Conservation (phyloP, 164 flowering plant genomes). For the Aristolochia contorta region DNA sequence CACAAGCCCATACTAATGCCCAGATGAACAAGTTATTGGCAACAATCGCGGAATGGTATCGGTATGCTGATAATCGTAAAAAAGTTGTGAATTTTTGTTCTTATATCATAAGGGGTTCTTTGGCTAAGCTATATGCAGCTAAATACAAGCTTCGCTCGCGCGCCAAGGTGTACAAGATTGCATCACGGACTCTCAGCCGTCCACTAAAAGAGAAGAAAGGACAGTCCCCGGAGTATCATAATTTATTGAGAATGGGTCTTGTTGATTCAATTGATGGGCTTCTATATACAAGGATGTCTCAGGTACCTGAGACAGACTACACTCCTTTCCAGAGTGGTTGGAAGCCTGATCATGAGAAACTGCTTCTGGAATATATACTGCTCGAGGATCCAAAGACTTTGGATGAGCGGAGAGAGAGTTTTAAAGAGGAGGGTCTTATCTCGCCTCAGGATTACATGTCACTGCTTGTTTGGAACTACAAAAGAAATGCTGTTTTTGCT, state of each 20-base stretch:
- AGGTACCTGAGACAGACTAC: conserved; percentile 89
- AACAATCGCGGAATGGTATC: conserved; percentile 89
- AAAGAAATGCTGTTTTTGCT: conserved; percentile 52
- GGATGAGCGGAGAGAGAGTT: conserved; percentile 50
- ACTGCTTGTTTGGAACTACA: conserved; percentile 97
- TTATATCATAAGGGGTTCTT: conserved; percentile 86
- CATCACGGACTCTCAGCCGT: conserved; percentile 66
- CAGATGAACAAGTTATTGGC: conserved; percentile 91
- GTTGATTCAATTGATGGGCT: conserved; percentile 91
- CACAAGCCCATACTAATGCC: conserved; percentile 92
- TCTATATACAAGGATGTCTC: conserved; percentile 77
- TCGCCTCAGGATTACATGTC: conserved; percentile 91
- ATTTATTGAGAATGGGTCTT: conserved; percentile 88
- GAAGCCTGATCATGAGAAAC: conserved; percentile 90
- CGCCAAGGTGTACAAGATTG: conserved; percentile 92
- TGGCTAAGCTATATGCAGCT: conserved; percentile 98
- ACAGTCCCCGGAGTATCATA: conserved; percentile 83
- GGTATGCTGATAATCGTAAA: conserved; percentile 87
- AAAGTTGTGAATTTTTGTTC: conserved; percentile 90
- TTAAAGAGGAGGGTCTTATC: conserved; percentile 67
- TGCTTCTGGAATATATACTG: conserved; percentile 63
- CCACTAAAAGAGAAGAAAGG: conserved; percentile 95
- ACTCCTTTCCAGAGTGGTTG: conserved; percentile 70
- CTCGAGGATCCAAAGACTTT: conserved; percentile 63
- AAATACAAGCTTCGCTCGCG: conserved; percentile 94